Conservation (phyloP, 192 early-diverging fungal genomes). For the Backusella tuberculispora region DNA sequence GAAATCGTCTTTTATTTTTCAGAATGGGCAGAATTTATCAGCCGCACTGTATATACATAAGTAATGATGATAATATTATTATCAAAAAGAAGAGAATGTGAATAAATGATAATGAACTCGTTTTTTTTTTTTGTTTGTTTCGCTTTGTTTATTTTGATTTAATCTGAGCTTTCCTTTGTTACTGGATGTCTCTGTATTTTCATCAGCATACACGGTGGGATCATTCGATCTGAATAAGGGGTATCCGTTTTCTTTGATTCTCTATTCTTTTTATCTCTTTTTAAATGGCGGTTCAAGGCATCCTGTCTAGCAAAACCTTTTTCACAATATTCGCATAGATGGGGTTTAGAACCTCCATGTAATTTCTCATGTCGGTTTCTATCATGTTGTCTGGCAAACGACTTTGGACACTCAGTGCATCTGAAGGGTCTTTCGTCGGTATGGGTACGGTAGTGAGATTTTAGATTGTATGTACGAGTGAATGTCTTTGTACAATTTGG, state of each 20-base stretch:
- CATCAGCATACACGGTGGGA: conserved; percentile 4
- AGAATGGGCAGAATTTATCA: too few relatives aligned
- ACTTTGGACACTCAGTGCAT: conserved; percentile 64
- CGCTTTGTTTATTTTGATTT: neutral
- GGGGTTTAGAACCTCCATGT: conserved; percentile 73
- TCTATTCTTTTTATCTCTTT: conserved; percentile 49
- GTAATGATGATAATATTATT: neutral
- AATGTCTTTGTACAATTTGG: conserved; percentile 55
- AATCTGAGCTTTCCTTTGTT: neutral
- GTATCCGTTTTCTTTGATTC: neutral
- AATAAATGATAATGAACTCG: neutral
- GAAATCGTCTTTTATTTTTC: too few relatives aligned
- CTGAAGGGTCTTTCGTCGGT: conserved; percentile 69
- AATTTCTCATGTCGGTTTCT: conserved; percentile 83
- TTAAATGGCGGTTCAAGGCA: conserved; percentile 70
- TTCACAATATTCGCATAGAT: conserved; percentile 66
- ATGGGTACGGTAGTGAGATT: conserved; percentile 68
- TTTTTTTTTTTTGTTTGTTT: too few relatives aligned
- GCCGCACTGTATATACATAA: neutral
- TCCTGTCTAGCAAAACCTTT: conserved; percentile 76
- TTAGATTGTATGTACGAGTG: conserved; percentile 72
- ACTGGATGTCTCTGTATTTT: neutral
- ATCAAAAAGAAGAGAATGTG: neutral
- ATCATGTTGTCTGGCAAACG: conserved; percentile 86
- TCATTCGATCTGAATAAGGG: neutral